A percentile compares a stretch with the other conserved stretches of the same genome.
These are phyloP conservation scores for Claviceps sorghi DNA, from an alignment of 2,329 filamentous ascomycete genomes.

Conservation along the genomic window DNA sequence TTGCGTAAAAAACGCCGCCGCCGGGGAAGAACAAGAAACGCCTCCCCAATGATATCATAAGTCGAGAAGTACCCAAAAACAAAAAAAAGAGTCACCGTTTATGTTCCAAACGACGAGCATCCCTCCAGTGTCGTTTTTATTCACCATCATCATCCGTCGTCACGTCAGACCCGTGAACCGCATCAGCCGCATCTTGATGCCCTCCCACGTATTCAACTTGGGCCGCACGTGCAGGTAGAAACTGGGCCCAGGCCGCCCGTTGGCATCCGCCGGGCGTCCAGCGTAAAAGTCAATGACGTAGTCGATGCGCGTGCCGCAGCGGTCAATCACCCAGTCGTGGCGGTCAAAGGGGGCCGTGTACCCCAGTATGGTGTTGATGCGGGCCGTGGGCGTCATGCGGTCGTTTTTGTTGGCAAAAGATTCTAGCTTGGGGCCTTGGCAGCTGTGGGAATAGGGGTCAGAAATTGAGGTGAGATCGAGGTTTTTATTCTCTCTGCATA, in stretches of 20 bases:
- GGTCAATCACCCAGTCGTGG: slow-evolving; percentile 93
- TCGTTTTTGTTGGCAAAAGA: slow-evolving; percentile 64
- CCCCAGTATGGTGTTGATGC: slow-evolving; percentile 71
- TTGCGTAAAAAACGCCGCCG: not conserved
- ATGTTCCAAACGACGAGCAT: too few species aligned
- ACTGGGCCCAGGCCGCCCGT: slow-evolving; percentile 29
- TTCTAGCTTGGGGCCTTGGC: slow-evolving; percentile 66
- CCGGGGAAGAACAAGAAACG: not conserved
- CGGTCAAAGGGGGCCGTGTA: slow-evolving; percentile 87
- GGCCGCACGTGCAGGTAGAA: slow-evolving; percentile 56
- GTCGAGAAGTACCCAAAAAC: not conserved
- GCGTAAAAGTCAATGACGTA: slow-evolving; percentile 98
- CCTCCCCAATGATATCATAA: not conserved
- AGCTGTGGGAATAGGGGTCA: slow-evolving; percentile 18
- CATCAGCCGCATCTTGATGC: slow-evolving; percentile 49
- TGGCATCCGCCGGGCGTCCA: slow-evolving; percentile 35
- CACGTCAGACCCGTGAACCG: slow-evolving; percentile 35
- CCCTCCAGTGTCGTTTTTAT: too few species aligned
- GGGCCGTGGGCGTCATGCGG: slow-evolving; percentile 64
- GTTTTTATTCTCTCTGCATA: too few species aligned
- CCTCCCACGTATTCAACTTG: slow-evolving; percentile 54
- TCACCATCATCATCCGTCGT: too few species aligned
- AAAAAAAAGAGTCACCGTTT: not conserved
- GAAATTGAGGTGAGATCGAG: not conserved
- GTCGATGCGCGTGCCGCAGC: slow-evolving; percentile 72